phyloP scores from a whole-genome alignment of 805 yeast species.

The Starmerella tilneyi region DNA sequence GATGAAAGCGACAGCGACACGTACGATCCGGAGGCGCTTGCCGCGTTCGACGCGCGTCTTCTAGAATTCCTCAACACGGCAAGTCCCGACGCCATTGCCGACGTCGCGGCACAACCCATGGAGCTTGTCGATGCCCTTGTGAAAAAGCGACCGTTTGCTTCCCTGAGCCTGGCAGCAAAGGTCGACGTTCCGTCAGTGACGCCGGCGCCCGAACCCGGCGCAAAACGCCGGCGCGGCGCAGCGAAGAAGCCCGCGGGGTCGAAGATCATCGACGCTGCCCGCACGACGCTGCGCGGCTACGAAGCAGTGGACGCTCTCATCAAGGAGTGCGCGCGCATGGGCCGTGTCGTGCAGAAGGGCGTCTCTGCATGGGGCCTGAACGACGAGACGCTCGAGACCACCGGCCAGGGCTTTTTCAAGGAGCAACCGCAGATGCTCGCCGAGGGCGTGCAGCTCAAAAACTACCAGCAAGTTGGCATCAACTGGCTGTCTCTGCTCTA shows the following conservation, averaged over 20 bases:
- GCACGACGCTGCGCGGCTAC: conserved; percentile 69
- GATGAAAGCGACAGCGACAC: conserved; percentile 27
- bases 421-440: conserved; percentile 63
- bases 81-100: conserved; percentile 62
- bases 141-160: conserved; percentile 57
- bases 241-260: conserved; percentile 57
- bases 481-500: conserved; percentile 85
- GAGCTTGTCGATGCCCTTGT: conserved; percentile 54
- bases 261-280: conserved; percentile 59
- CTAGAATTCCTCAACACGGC: conserved; percentile 73
- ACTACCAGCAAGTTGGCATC: conserved; percentile 92
- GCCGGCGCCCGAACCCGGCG: conserved; percentile 24
- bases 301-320: conserved; percentile 91
- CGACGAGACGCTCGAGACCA: conserved; percentile 50
- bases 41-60: conserved; percentile 52
- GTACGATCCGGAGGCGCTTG: conserved; percentile 28
- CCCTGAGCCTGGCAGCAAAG: conserved; percentile 49
- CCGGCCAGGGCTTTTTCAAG: conserved; percentile 38
- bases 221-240: conserved; percentile 33
- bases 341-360: conserved; percentile 56
- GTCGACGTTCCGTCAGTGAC: conserved; percentile 40
- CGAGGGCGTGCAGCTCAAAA: conserved; percentile 57
- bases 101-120: conserved; percentile 62
- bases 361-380: conserved; percentile 85
- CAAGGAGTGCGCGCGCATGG: conserved; percentile 68